Evolutionary conservation across 169 alveolate species (phyloP).

Genomic region (Hepatocystis sp.): DNA sequence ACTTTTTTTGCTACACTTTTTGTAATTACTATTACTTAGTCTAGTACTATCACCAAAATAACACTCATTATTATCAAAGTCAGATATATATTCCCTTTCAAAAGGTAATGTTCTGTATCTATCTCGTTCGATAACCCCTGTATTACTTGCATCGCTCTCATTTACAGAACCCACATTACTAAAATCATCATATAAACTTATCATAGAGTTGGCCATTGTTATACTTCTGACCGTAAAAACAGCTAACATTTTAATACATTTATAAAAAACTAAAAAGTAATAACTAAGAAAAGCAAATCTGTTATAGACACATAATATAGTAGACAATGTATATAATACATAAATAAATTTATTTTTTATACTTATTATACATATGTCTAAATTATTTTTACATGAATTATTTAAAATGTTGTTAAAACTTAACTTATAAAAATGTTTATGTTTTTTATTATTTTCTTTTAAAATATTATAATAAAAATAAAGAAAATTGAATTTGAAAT

Average conservation of each 20-base stretch:
- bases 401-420: constrained; percentile 19
- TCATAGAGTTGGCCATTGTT: constrained; percentile 4
- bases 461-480: constrained; percentile 56
- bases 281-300: constrained; percentile 60
- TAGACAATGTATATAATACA: constrained; percentile 39
- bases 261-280: constrained; percentile 43
- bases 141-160: no score
- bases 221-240: constrained; percentile 9
- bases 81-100: no score
- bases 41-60: no score
- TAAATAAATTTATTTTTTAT: constrained; percentile 50
- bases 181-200: no score
- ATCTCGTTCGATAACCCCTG: no score
- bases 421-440: constrained; percentile 33
- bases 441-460: constrained; percentile 28
- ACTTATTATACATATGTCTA: constrained; percentile 10
- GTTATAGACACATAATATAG: constrained; percentile 36
- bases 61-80: no score
- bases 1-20: no score
- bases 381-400: neutral
- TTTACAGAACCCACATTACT: no score
- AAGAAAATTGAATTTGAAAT: constrained; percentile 49
- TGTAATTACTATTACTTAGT: no score
- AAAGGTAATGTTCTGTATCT: no score
- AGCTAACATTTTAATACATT: constrained; percentile 37